Base-by-base conservation (phyloP, 108 stramenopile species). In the Parmales sp. region DNA sequence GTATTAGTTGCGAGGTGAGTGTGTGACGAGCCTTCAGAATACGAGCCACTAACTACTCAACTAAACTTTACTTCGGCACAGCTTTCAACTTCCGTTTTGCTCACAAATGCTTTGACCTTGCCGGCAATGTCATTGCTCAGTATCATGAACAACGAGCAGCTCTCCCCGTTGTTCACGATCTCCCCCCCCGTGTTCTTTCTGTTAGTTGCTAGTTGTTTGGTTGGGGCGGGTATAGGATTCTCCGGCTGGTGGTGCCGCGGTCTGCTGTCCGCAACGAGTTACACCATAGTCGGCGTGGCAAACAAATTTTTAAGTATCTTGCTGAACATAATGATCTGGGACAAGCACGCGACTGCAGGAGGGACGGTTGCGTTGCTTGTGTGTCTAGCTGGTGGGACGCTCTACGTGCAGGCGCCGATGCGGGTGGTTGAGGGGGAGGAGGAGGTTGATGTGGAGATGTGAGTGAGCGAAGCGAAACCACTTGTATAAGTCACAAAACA, bases 291-390 rank as follows among this genome's bases (percentile, higher is more conserved):
- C 75, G 91, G 91, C 19, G 87, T 92, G 0, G 78, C 87, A 77
- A 92, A 92, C 77, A 92, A 92, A 70, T 88, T 91, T 51, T 75
- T 93, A 46, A 95, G 92, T 1, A 88, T 95, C 28, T 51, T 92
- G 48, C 50, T 90, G 43, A 93, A 93, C 68, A 45, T 86, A 5
- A 38, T 86, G 45, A 80, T 94, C 51, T 91, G 92, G 91, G 92
- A 96, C 69, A 83, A 96, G 49, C 95, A 96, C 72, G 92, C 95
- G 6, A 46, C 78, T 8, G 77, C 86, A 37, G 69, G 68, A 11
- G 95, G 95, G 18, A 83, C 91, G 45, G 67, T 71, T 2, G 78
- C 82, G 28, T 80, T 96, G 13, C 69, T 82, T 28, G 49, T 93
- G 20, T 96, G 95, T 74, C 76, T 96, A 4, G 79, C 81, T 22